These are phyloP conservation scores for Remersonia thermophila DNA, from an alignment of 2,329 filamentous ascomycete genomes.

Conservation along the genomic window DNA sequence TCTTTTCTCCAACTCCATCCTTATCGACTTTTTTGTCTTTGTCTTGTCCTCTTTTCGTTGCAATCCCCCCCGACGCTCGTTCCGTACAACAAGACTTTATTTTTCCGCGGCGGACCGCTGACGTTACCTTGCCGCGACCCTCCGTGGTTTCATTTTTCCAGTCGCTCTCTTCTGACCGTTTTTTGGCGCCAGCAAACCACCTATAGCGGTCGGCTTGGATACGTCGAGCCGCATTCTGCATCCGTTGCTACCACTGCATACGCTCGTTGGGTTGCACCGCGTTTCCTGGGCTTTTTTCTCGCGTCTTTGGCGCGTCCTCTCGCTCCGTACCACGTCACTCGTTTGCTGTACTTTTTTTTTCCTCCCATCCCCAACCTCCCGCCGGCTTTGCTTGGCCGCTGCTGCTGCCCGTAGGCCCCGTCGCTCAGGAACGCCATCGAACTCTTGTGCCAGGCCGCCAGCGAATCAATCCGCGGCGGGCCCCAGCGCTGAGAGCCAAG, in stretches of 20 bases:
- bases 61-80: slow-evolving; percentile 3
- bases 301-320: slow-evolving; percentile 1
- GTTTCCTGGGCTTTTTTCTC: too few species aligned
- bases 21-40: too few species aligned
- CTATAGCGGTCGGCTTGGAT: background rate
- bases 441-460: slow-evolving; percentile 4
- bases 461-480: slow-evolving; percentile 9
- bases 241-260: background rate
- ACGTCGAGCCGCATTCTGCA: background rate
- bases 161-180: slow-evolving; percentile 2
- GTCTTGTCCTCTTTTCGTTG: slow-evolving; percentile 3
- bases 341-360: slow-evolving; percentile 2
- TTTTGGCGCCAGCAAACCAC: background rate
- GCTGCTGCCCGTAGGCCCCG: slow-evolving; percentile 4
- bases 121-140: background rate
- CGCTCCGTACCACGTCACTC: background rate
- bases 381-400: background rate
- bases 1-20: too few species aligned
- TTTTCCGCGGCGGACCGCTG: too few species aligned
- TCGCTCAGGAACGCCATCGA: slow-evolving; percentile 2
- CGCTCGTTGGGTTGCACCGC: slow-evolving; percentile 3
- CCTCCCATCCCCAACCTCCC: background rate
- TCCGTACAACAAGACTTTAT: too few species aligned
- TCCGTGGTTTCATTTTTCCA: background rate
- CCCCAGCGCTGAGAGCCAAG: slow-evolving; percentile 1